Evolutionary conservation across 2,329 filamentous ascomycete genomes (phyloP), one percentile per base, ranked within the genome.

Genomic region (Pyrenophora teres): DNA sequence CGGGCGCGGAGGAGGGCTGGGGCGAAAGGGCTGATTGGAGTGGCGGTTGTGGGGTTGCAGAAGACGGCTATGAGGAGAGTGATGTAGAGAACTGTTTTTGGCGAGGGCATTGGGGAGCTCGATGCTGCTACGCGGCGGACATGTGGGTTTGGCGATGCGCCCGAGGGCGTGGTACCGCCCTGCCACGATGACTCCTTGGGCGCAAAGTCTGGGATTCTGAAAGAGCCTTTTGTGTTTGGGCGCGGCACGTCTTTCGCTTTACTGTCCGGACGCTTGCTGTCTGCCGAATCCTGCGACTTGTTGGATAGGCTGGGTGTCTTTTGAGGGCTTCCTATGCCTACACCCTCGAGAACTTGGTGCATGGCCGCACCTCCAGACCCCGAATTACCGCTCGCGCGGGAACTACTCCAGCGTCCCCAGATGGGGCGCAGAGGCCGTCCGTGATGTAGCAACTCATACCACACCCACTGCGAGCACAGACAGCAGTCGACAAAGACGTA

Each of bases 401-500:
- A 63, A 51, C 54, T 62, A 16, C 49, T 63, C 52, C 59, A 59
- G 16, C 63, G 65, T 2, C 63, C 59, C 64, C 64, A 73, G n/a
- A 67, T 66, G 0, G 69, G 63, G n/a, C 75, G 69, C 25, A 79
- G 60, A 16, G 78, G 75, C 48, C 77, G 70, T 40, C 77, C 79
- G 47, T 81, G 76, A 62, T 80, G 78, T 52, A 84, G 66, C 52
- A 81, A 76, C 43, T 84, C 83, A 63, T 88, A 88, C 83, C 85
- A 88, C 32, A 86, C 74, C 75, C 84, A 87, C 71, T 88, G 86
- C 31, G 77, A 74, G 6, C 86, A 83, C 23, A 88, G 74, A 31
- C 81, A 78, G 25, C 85, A 72, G 67, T 88, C 86, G 2, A 88
- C 86, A 21, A 81, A 81, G 42, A 87, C 84, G 65, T 88, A 88